phyloP scores from a whole-genome alignment of 192 early-diverging fungal genomes.

The Coemansia sp. region DNA sequence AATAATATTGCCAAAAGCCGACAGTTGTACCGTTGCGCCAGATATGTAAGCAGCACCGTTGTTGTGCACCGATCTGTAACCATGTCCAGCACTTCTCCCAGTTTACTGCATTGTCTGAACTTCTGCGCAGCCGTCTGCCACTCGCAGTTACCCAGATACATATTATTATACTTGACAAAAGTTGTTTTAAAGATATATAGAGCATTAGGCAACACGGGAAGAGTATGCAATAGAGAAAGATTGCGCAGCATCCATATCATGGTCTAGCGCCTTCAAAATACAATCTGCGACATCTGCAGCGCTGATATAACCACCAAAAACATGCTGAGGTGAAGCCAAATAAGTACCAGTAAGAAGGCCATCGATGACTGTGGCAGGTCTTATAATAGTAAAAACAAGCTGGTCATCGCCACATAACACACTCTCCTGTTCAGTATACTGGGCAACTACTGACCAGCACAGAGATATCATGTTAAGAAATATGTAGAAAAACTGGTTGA shows the following conservation, averaged over 20 bases:
- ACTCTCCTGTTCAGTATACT: conserved; percentile 36
- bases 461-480: background rate
- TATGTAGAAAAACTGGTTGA: conserved; percentile 27
- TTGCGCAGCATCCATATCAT: conserved; percentile 35
- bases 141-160: conserved; percentile 20
- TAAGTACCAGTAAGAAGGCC: conserved; percentile 31
- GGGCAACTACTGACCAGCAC: conserved; percentile 39
- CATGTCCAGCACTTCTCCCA: conserved; percentile 99
- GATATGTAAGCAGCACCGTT: conserved; percentile 83
- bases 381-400: conserved; percentile 35
- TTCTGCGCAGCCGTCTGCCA: conserved; percentile 92
- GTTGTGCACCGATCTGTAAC: conserved; percentile 97
- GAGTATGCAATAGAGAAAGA: conserved; percentile 46
- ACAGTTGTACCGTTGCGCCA: conserved; percentile 66
- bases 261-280: conserved; percentile 33
- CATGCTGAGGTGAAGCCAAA: conserved; percentile 30
- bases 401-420: conserved; percentile 11
- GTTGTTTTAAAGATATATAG: no score
- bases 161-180: no score
- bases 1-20: conserved; percentile 68
- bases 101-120: conserved; percentile 90
- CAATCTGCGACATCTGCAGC: conserved; percentile 35
- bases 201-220: conserved; percentile 26
- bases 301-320: conserved; percentile 41
- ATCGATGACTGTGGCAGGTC: conserved; percentile 20